Conservation (phyloP, 768 basidiomycete species). For the Rubroboletus pulcherrimus region DNA sequence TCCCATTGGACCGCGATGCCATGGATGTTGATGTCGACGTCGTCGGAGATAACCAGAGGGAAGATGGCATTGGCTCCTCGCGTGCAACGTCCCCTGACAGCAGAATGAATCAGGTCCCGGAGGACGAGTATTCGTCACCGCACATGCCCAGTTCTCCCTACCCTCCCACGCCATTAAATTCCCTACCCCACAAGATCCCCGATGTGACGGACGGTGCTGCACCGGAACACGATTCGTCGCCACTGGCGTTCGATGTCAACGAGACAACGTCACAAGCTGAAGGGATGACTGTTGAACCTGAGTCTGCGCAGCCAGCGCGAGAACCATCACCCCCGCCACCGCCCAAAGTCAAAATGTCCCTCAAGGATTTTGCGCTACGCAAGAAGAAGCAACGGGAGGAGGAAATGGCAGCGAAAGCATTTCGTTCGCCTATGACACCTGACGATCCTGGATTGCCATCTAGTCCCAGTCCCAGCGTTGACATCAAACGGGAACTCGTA, state of each 20-base stretch:
- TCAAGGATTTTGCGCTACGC: constrained; percentile 55
- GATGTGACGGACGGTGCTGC: background rate
- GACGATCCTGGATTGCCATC: constrained; percentile 9
- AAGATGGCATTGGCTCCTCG: background rate
- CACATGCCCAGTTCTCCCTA: background rate
- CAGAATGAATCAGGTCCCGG: background rate
- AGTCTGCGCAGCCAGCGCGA: constrained; percentile 1
- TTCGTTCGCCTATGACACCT: constrained; percentile 20
- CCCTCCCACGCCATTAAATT: background rate
- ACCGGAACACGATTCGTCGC: background rate
- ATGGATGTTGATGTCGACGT: constrained; percentile 23
- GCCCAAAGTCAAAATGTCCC: constrained; percentile 53
- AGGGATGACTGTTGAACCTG: constrained; percentile 6
- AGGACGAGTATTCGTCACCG: background rate
- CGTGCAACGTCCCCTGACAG: background rate
- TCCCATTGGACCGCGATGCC: constrained; percentile 3
- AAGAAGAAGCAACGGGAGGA: constrained; percentile 53
- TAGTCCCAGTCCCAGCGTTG: constrained; percentile 24
- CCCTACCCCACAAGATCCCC: background rate
- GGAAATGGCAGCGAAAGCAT: constrained; percentile 32
- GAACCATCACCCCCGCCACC: constrained; percentile 32
- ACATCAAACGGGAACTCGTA: constrained; percentile 16
- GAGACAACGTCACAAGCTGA: constrained; percentile 8
- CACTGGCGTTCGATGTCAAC: background rate
- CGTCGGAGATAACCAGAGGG: constrained; percentile 1